Evolutionary conservation across 2,329 filamentous ascomycete genomes (phyloP).

Genomic region (Fusarium sp.): DNA sequence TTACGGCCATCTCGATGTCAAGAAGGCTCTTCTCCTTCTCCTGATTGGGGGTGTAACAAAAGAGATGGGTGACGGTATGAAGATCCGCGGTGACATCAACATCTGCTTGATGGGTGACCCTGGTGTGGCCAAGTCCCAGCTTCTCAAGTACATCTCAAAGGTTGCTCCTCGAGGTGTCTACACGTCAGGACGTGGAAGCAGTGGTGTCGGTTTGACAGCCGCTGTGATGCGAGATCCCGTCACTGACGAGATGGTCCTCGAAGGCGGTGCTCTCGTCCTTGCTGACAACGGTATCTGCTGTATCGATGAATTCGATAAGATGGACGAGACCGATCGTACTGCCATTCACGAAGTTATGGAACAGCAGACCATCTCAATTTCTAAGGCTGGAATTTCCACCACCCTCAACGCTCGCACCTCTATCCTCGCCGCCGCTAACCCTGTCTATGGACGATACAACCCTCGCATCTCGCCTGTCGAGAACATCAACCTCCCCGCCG

Average conservation of each 20-base stretch:
- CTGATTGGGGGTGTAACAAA: constrained; percentile 97
- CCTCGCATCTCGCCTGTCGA: constrained; percentile 96
- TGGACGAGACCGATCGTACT: constrained; percentile 85
- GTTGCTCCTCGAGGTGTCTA: constrained; percentile 93
- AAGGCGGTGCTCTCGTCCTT: constrained; percentile 81
- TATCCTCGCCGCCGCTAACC: constrained; percentile 95
- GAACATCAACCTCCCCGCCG: constrained; percentile 99
- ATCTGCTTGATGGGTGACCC: constrained; percentile 99
- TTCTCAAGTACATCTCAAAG: constrained; percentile 98
- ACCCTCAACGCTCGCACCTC: constrained; percentile 96
- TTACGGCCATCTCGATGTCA: constrained; percentile 94
- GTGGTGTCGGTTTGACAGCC: constrained; percentile 83
- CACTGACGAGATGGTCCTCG: constrained; percentile 85
- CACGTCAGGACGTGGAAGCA: constrained; percentile 83
- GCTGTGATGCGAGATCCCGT: constrained; percentile 87
- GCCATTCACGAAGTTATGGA: constrained; percentile 92
- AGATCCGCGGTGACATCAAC: constrained; percentile 98
- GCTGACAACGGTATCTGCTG: constrained; percentile 88
- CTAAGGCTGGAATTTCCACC: constrained; percentile 75
- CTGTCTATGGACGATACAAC: constrained; percentile 97
- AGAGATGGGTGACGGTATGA: constrained; percentile 97
- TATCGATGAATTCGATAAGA: constrained; percentile 90
- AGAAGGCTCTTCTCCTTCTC: constrained; percentile 95
- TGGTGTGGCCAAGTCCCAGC: constrained; percentile 98
- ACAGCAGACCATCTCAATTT: constrained; percentile 87